Conservation (phyloP, 2,329 filamentous ascomycete species). For the Aspergillus awamori region DNA sequence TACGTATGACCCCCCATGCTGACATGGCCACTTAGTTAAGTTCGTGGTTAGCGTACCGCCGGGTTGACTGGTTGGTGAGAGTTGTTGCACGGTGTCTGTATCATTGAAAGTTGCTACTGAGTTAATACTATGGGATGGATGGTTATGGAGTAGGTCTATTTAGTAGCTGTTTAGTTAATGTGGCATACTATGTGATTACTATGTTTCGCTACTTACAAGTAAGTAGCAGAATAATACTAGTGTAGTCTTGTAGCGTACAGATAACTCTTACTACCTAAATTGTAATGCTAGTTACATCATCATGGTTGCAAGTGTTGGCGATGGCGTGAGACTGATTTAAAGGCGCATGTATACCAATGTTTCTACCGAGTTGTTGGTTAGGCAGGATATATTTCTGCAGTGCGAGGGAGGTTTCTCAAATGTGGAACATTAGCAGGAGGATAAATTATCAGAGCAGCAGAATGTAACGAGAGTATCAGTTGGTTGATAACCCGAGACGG, state of each 20-base stretch:
- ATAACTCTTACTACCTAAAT: too few relatives aligned
- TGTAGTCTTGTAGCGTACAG: too few relatives aligned
- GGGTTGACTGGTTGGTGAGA: neutral
- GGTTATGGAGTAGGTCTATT: neutral
- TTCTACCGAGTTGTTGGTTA: neutral
- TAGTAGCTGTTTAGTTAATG: neutral
- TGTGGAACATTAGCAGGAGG: neutral
- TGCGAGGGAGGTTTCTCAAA: neutral
- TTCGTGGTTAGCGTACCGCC: too few relatives aligned
- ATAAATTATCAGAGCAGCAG: neutral
- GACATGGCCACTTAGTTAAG: too few relatives aligned
- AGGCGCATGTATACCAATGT: neutral
- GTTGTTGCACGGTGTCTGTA: too few relatives aligned
- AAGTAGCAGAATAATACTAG: too few relatives aligned
- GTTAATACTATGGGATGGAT: too few relatives aligned
- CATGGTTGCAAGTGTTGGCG: neutral
- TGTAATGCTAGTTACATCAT: too few relatives aligned
- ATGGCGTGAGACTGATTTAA: neutral
- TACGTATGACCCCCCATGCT: neutral
- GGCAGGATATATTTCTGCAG: neutral
- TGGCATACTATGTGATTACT: neutral
- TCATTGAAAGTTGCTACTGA: too few relatives aligned
- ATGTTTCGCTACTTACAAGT: too few relatives aligned
- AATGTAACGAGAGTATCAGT: neutral
- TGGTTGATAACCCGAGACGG: too few relatives aligned